Base-by-base conservation (phyloP, 2,329 filamentous ascomycete species). In the Zymoseptoria brevis region DNA sequence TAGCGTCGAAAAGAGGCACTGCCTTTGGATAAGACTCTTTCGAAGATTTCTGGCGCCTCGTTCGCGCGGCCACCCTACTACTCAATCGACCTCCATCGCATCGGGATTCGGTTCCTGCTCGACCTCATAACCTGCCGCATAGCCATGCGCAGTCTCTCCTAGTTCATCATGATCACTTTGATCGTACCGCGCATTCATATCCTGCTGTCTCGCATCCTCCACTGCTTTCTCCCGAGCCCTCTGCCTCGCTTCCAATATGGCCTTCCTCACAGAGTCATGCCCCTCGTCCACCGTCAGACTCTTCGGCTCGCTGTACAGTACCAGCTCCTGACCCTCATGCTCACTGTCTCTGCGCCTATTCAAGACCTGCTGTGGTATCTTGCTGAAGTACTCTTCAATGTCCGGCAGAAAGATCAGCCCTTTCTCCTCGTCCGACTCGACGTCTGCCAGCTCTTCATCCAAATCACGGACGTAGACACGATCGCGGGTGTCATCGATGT, bases 381-480 rank as follows among this genome's bases (percentile, higher is more conserved):
- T 80, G 62, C 81, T 81, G 56, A 97, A 80, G 71, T 89, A 87
- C 75, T 88, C 90, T 71, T 93, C 87, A 57, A 97, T 88, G 71
- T 95, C 89, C 0, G 90, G 86, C 0, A 96, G 81, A 77, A 96
- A 91, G 70, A 92, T 80, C 53, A 95, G 81, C 65, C 79, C 81
- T 65, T 82, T 81, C 21, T 83, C 79, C 61, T 81, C 79, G 58
- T 85, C 80, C 53, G 80, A 77, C 61, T 88, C 84, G 26, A 81
- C 77, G 64, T 87, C 85, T 13, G 87, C 87, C 53, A 97, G 82
- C 75, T 97, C 93, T 67, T 88, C 88, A 71, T 96, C 91, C 8
- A 99, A 80, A 74, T 95, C 86, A 78, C 92, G 87, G 67, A 99
- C 91, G 79, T 94, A 96, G 61, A 96, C 85, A 70, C 88, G 89